A percentile compares a stretch with the other conserved stretches of the same genome.
Conservation (phyloP, 306 rosid species). For the Medicago truncatula region DNA sequence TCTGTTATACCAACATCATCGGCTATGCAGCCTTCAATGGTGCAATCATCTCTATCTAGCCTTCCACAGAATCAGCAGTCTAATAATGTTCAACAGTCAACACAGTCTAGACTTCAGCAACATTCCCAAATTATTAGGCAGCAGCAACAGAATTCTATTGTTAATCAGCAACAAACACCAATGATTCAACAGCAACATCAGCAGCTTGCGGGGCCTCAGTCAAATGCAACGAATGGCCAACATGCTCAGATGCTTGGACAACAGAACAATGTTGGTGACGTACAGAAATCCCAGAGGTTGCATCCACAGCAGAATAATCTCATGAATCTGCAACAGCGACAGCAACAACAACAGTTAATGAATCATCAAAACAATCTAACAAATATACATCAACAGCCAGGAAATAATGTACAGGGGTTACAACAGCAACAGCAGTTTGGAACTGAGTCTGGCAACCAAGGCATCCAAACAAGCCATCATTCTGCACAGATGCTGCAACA, state of each 20-base stretch:
- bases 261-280: conserved; percentile 74
- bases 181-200: conserved; percentile 71
- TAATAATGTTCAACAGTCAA: conserved; percentile 66
- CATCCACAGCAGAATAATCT: conserved; percentile 78
- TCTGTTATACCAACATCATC: conserved; percentile 45
- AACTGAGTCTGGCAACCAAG: conserved; percentile 71
- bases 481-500: conserved; percentile 75
- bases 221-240: conserved; percentile 66
- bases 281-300: conserved; percentile 78
- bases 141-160: conserved; percentile 64
- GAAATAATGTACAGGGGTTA: conserved; percentile 71
- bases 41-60: conserved; percentile 59
- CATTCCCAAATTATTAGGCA: conserved; percentile 80
- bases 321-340: conserved; percentile 70
- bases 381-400: conserved; percentile 82
- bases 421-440: conserved; percentile 69
- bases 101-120: conserved; percentile 81
- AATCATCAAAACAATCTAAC: conserved; percentile 76
- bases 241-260: conserved; percentile 72
- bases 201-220: conserved; percentile 69
- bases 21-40: conserved; percentile 54
- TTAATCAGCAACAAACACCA: conserved; percentile 74
- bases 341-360: conserved; percentile 63
- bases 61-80: conserved; percentile 80
- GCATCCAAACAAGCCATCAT: conserved; percentile 78